Conservation (phyloP, 2,329 filamentous ascomycete genomes). For the Fusarium camptoceras region DNA sequence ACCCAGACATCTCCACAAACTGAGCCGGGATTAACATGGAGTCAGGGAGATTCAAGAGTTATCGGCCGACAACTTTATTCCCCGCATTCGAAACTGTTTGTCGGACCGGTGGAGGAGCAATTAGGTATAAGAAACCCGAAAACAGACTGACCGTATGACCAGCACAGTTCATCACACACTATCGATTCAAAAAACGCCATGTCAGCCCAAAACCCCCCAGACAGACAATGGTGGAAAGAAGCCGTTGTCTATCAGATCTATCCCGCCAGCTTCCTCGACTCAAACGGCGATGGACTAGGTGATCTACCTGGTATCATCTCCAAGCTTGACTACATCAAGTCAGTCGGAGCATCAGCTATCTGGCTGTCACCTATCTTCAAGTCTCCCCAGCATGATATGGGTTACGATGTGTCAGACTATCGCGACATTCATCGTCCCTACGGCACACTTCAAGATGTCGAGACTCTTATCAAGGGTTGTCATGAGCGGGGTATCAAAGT, state of each 20-base stretch:
- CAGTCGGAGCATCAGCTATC: slow-evolving; percentile 33
- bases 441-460: slow-evolving; percentile 73
- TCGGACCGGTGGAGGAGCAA: neutral
- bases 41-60: too few species aligned
- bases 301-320: slow-evolving; percentile 43
- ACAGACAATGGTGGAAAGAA: slow-evolving; percentile 41
- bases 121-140: slow-evolving; percentile 3
- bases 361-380: slow-evolving; percentile 48
- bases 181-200: neutral
- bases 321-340: slow-evolving; percentile 47
- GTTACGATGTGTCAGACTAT: slow-evolving; percentile 74
- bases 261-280: slow-evolving; percentile 43
- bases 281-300: slow-evolving; percentile 40
- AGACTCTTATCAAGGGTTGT: slow-evolving; percentile 68
- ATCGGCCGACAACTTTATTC: neutral
- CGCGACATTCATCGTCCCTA: slow-evolving; percentile 59
- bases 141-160: neutral
- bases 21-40: neutral
- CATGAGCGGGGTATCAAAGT: slow-evolving; percentile 56
- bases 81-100: neutral
- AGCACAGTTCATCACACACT: neutral
- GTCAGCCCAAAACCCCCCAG: slow-evolving; percentile 5
- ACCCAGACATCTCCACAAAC: neutral
- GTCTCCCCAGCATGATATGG: slow-evolving; percentile 69
- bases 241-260: slow-evolving; percentile 53